These are phyloP conservation scores for Lipomyces orientalis DNA, from an alignment of 805 yeast genomes.

Conservation along the genomic window DNA sequence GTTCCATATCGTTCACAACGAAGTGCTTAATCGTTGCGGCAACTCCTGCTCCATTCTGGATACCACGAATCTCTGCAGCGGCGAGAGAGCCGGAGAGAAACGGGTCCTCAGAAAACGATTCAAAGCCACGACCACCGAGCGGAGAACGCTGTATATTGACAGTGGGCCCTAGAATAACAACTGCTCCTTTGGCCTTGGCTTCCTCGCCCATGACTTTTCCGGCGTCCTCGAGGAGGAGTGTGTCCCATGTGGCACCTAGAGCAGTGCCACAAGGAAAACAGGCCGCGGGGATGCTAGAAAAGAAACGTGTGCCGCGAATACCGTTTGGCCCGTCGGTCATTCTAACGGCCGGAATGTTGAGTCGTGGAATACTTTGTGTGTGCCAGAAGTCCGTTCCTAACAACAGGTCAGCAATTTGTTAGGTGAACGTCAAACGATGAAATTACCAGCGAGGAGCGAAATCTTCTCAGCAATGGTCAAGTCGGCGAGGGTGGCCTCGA, in stretches of 20 bases:
- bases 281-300: constrained; percentile 59
- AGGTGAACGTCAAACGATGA: background rate
- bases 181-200: constrained; percentile 60
- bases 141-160: constrained; percentile 63
- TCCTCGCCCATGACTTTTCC: constrained; percentile 62
- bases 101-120: constrained; percentile 68
- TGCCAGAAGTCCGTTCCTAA: constrained; percentile 55
- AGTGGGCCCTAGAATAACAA: constrained; percentile 57
- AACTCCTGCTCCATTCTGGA: constrained; percentile 56
- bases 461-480: constrained; percentile 45
- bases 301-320: constrained; percentile 62
- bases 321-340: constrained; percentile 70
- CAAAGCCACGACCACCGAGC: constrained; percentile 67
- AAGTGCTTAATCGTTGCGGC: constrained; percentile 65
- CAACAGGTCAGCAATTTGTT: constrained; percentile 12
- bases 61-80: constrained; percentile 58
- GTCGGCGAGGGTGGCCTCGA: constrained; percentile 27
- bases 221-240: constrained; percentile 54
- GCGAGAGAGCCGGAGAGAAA: constrained; percentile 54
- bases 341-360: constrained; percentile 56
- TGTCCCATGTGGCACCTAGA: constrained; percentile 62
- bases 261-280: constrained; percentile 69
- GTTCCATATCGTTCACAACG: constrained; percentile 68
- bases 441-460: constrained; percentile 47
- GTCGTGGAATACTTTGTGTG: constrained; percentile 50